Conservation (phyloP, 73 alveolate species). For the Uronychia binucleata region DNA sequence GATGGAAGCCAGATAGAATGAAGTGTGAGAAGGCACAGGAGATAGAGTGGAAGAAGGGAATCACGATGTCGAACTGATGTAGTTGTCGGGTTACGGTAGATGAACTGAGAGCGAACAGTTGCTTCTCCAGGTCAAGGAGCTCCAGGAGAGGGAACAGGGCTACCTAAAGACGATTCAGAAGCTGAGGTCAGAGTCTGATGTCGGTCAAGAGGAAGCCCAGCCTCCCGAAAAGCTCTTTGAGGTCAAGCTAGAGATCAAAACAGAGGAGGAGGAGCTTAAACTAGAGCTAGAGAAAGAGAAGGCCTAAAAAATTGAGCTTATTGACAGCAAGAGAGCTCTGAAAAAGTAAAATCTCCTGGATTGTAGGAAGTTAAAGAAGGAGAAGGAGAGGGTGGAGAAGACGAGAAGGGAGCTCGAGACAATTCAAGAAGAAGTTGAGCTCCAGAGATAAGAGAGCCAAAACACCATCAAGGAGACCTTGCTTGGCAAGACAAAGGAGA, state of each 20-base stretch:
- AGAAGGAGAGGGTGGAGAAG: not conserved
- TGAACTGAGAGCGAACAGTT: not conserved
- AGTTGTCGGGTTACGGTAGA: too few relatives aligned
- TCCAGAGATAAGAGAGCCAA: not conserved
- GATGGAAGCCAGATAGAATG: too few relatives aligned
- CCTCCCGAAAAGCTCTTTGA: too few relatives aligned
- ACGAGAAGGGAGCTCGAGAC: not conserved
- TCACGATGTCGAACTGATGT: too few relatives aligned
- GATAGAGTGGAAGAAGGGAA: too few relatives aligned
- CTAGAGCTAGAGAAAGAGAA: slow-evolving; percentile 1
- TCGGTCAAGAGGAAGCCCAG: too few relatives aligned
- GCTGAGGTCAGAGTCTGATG: not conserved
- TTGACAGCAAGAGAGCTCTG: not conserved
- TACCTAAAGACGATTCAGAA: not conserved
- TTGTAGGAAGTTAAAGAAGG: not conserved
- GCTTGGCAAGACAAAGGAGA: not conserved
- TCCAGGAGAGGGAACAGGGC: not conserved
- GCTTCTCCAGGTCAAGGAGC: not conserved
- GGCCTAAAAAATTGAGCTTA: not conserved
- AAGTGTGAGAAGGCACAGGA: too few relatives aligned
- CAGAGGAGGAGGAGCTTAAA: too few relatives aligned
- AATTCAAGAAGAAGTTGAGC: not conserved
- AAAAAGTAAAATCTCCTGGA: not conserved
- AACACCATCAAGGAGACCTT: slow-evolving; percentile 4
- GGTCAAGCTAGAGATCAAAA: not conserved